phyloP scores from a whole-genome alignment of 495 filamentous ascomycete species.

The Jackrogersella multiformis region DNA sequence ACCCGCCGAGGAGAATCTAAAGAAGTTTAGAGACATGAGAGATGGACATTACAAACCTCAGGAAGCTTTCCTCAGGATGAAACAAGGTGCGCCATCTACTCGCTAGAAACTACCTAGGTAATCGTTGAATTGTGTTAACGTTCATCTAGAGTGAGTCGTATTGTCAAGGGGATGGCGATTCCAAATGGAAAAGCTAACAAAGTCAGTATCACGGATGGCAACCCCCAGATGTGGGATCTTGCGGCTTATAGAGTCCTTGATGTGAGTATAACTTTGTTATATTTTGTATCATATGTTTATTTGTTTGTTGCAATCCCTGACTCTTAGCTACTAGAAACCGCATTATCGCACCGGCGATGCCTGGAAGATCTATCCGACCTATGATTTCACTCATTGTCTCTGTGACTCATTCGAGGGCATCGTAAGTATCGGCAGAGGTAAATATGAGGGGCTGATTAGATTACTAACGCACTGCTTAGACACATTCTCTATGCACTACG shows the following conservation, averaged over 20 bases:
- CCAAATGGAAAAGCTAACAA: conserved; percentile 64
- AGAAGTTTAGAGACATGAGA: conserved; percentile 87
- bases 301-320: conserved; percentile 47
- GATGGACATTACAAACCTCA: conserved; percentile 90
- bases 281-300: not conserved
- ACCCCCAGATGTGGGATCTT: conserved; percentile 71
- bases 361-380: conserved; percentile 90
- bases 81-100: conserved; percentile 74
- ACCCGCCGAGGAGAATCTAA: conserved; percentile 76
- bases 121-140: conserved; percentile 59
- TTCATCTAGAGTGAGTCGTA: conserved; percentile 74
- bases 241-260: conserved; percentile 81
- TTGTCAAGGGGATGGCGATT: conserved; percentile 67
- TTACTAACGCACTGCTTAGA: conserved; percentile 42
- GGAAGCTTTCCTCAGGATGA: conserved; percentile 92
- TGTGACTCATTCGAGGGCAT: conserved; percentile 89
- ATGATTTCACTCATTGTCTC: conserved; percentile 91
- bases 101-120: conserved; percentile 30
- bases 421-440: conserved; percentile 18
- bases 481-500: conserved; percentile 88
- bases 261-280: conserved; percentile 22
- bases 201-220: conserved; percentile 56
- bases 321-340: conserved; percentile 51
- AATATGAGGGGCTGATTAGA: too few species aligned
- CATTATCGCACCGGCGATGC: conserved; percentile 78